A percentile compares a stretch with the other conserved stretches of the same genome.
phyloP scores from a whole-genome alignment of 306 rosid species.

The Hylodesmum podocarpum region DNA sequence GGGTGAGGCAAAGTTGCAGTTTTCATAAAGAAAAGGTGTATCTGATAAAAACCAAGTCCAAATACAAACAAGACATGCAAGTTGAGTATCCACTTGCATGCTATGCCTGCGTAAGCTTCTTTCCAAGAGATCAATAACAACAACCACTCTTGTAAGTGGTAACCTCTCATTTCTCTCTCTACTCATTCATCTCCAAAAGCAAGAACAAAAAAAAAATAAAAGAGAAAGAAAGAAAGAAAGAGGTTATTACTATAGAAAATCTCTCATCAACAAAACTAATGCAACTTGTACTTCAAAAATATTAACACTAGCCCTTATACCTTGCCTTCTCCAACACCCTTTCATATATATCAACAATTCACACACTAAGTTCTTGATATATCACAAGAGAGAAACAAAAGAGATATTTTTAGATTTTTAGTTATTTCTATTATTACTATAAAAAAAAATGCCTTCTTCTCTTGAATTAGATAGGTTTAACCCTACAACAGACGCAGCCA shows the following conservation, averaged over 20 bases:
- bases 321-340: not conserved
- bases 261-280: conserved; percentile 20
- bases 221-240: not conserved
- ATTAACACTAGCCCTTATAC: not conserved
- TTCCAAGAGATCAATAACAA: conserved; percentile 26
- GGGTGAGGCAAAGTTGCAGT: conserved; percentile 42
- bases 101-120: conserved; percentile 37
- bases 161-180: not conserved
- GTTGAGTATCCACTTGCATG: conserved; percentile 56
- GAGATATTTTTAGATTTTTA: not conserved
- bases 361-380: not conserved
- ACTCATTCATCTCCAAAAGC: not conserved
- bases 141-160: not conserved
- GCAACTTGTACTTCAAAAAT: conserved; percentile 50
- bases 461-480: conserved; percentile 42
- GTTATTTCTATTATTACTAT: not conserved
- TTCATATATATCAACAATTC: not conserved
- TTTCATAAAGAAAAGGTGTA: conserved; percentile 37
- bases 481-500: conserved; percentile 27
- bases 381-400: not conserved
- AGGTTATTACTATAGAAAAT: not conserved
- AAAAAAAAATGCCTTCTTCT: conserved; percentile 39
- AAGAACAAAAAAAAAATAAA: not conserved
- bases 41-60: conserved; percentile 19
- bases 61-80: conserved; percentile 31